A percentile compares a stretch with the other conserved stretches of the same genome.
These are phyloP conservation scores for Termitomyces sp. DNA, from an alignment of 768 basidiomycete species.

Conservation along the genomic window DNA sequence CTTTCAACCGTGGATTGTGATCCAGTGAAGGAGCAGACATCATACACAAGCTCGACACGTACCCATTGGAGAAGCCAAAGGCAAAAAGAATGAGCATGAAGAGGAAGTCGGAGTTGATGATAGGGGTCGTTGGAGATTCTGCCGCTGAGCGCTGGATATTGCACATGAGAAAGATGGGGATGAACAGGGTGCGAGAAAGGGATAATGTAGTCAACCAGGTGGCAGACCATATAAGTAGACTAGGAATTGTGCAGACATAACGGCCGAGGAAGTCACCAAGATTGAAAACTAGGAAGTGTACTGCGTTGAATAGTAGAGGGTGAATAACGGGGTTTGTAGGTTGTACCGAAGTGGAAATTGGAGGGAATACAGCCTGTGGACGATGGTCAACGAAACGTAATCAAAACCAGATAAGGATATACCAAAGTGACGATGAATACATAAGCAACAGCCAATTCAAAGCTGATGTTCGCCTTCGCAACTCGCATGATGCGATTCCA, in stretches of 20 bases:
- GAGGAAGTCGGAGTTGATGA: constrained; percentile 74
- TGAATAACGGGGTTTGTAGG: constrained; percentile 66
- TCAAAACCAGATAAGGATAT: constrained; percentile 23
- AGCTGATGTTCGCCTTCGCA: constrained; percentile 61
- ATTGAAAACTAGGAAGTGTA: constrained; percentile 79
- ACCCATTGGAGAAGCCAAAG: constrained; percentile 85
- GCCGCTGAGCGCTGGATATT: constrained; percentile 60
- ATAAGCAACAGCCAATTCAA: constrained; percentile 72
- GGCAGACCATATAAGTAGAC: constrained; percentile 66
- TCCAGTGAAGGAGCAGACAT: constrained; percentile 81
- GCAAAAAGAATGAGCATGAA: constrained; percentile 73
- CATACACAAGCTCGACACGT: constrained; percentile 74
- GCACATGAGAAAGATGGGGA: constrained; percentile 87
- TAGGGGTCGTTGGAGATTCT: constrained; percentile 29
- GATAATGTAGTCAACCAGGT: constrained; percentile 61
- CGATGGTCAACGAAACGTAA: constrained; percentile 4
- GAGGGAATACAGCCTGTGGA: constrained; percentile 77
- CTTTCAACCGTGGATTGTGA: constrained; percentile 73
- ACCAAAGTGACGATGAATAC: constrained; percentile 83
- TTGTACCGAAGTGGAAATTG: constrained; percentile 75
- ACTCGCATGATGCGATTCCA: constrained; percentile 47
- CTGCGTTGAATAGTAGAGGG: constrained; percentile 76
- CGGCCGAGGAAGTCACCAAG: constrained; percentile 71
- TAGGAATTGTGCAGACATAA: constrained; percentile 62
- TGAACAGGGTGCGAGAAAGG: constrained; percentile 71